phyloP scores from a whole-genome alignment of 2,329 filamentous ascomycete genomes.

The Fusarium sp. region DNA sequence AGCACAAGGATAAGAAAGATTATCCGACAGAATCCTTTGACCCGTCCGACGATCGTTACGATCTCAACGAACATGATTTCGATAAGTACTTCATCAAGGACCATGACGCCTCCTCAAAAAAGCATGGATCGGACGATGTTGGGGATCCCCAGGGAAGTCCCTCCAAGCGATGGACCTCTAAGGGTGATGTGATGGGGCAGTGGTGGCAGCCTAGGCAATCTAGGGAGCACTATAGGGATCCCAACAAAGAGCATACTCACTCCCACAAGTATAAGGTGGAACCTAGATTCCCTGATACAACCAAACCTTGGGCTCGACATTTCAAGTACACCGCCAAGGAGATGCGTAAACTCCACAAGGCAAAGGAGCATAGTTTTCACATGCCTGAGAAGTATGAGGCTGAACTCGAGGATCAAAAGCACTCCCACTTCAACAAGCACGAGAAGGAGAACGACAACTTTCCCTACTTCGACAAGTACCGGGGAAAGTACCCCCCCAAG shows the following conservation, averaged over 20 bases:
- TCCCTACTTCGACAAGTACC: background rate
- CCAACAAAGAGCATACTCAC: background rate
- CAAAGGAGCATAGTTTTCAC: background rate
- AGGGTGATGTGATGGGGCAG: background rate
- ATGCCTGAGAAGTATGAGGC: background rate
- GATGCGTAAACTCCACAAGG: background rate
- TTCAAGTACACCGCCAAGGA: background rate
- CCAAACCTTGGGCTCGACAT: no score
- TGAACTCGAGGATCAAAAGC: background rate
- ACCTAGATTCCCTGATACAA: background rate
- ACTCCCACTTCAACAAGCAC: background rate
- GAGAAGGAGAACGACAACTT: background rate
- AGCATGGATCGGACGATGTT: background rate
- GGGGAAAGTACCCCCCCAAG: background rate
- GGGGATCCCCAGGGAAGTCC: background rate
- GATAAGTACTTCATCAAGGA: background rate
- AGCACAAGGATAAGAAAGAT: background rate
- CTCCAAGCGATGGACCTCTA: background rate
- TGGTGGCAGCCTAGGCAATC: background rate
- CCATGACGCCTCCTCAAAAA: background rate
- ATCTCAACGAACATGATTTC: background rate
- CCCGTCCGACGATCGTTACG: background rate
- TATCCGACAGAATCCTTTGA: background rate
- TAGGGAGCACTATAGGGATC: background rate
- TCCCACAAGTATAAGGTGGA: background rate